Base-by-base conservation (phyloP, 768 basidiomycete species). In the Tricholoma sp. region DNA sequence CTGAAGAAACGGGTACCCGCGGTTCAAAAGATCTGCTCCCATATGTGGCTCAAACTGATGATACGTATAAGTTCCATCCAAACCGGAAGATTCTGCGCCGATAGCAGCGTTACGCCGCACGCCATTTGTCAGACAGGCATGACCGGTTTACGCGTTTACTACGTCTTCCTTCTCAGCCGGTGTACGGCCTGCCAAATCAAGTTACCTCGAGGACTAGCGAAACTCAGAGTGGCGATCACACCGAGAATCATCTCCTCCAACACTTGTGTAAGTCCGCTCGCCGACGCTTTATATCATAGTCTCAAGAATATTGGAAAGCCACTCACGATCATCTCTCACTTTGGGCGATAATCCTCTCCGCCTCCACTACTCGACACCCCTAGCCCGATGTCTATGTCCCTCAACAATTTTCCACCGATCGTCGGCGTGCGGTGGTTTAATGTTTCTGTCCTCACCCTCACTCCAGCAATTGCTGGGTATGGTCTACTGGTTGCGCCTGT, bases 381-480 rank as follows among this genome's bases (percentile, higher is more conserved):
- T 52, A 29, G 17, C 47, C 32, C 31, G 45, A 63, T 60, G 61
- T 36, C 61, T 45, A 18, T 36, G 24, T 48, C 44, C n/a, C 53
- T 61, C 54, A 69, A 54, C 41, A 62, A 63, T 8, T 76, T 85
- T 57, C 84, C 85, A 10, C 65, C 72, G 24, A 77, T 83, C 59
- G 75, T 70, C 18, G 80, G 83, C 3, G 68, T 90, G 49, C 80
- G 81, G 58, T 91, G 90, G 89, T 88, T 93, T 75, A 92, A 89
- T 63, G 75, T 91, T 64, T 70, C 76, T 24, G 77, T 89, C 34
- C 74, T 94, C 45, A 80, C 84, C 45, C 57, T 86, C 59, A 89
- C 91, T 0, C 93, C 94, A 8, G 71, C 78, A 9, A 61, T 94
- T 55, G 80, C 88, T 51, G 67, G 86, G 51, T 90, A 86, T 72